These are phyloP conservation scores for Epipyxis sp. DNA, from an alignment of 108 stramenopile species.

Conservation along the genomic window DNA sequence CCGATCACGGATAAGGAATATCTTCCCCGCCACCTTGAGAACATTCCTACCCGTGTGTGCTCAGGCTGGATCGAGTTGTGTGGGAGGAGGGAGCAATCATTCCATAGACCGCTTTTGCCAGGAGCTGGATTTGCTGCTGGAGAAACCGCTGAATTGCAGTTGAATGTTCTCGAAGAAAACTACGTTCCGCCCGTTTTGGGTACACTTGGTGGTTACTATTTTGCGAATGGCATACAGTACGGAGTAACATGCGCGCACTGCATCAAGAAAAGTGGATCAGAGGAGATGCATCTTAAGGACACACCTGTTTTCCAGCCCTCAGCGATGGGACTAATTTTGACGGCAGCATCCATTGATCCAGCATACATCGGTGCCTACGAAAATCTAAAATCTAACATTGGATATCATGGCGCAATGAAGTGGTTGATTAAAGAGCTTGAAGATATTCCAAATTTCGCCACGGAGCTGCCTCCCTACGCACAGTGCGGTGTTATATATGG, in stretches of 20 bases:
- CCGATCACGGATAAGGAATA: neutral
- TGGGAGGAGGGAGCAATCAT: neutral
- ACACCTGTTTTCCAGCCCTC: constrained; percentile 1
- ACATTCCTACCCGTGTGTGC: neutral
- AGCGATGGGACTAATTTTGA: neutral
- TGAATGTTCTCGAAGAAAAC: neutral
- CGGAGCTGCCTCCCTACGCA: neutral
- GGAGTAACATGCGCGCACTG: constrained; percentile 4
- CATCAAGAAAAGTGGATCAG: neutral
- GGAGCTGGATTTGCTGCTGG: neutral
- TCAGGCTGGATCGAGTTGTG: neutral
- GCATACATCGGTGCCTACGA: neutral
- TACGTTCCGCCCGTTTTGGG: neutral
- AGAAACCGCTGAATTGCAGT: neutral
- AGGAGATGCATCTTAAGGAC: neutral
- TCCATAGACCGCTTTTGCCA: neutral
- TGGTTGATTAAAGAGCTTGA: neutral
- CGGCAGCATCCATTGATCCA: neutral
- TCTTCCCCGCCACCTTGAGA: neutral
- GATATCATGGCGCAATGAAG: neutral
- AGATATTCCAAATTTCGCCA: neutral
- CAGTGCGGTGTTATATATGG: neutral
- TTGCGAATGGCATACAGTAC: neutral
- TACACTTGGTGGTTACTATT: neutral
- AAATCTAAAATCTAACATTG: neutral